These are phyloP conservation scores for Coemansia asiatica DNA, from an alignment of 192 early-diverging fungal genomes.

Conservation along the genomic window DNA sequence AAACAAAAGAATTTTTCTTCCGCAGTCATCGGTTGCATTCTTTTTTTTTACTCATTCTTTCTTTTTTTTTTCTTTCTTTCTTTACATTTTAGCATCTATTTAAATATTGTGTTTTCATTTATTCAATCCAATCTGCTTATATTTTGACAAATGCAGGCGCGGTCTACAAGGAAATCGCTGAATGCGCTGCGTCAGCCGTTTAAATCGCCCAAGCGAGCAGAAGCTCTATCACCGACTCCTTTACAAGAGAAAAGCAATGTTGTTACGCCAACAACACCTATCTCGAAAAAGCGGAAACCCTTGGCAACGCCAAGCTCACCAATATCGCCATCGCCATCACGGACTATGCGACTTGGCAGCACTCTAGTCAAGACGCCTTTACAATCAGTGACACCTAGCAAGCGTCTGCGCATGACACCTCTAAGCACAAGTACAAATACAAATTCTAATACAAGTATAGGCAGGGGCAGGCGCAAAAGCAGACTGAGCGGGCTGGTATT, in stretches of 20 bases:
- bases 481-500: not conserved
- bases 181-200: conserved; percentile 39
- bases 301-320: not conserved
- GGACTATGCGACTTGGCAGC: not conserved
- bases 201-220: conserved; percentile 39
- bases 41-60: conserved; percentile 3
- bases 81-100: not conserved
- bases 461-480: not conserved
- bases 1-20: conserved; percentile 6
- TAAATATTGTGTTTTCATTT: not conserved
- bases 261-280: not conserved
- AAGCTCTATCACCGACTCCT: not conserved
- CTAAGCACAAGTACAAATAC: not conserved
- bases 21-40: conserved; percentile 13
- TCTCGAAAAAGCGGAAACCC: not conserved
- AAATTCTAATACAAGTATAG: not conserved
- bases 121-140: conserved; percentile 1
- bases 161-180: conserved; percentile 11
- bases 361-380: not conserved
- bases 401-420: not conserved
- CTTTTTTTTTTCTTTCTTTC: not conserved
- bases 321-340: not conserved
- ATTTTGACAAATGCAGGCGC: conserved; percentile 15
- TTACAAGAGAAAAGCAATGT: not conserved
- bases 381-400: not conserved